Evolutionary conservation across 345 rosid species (phyloP).

Genomic region (Schrenkiella parvula): DNA sequence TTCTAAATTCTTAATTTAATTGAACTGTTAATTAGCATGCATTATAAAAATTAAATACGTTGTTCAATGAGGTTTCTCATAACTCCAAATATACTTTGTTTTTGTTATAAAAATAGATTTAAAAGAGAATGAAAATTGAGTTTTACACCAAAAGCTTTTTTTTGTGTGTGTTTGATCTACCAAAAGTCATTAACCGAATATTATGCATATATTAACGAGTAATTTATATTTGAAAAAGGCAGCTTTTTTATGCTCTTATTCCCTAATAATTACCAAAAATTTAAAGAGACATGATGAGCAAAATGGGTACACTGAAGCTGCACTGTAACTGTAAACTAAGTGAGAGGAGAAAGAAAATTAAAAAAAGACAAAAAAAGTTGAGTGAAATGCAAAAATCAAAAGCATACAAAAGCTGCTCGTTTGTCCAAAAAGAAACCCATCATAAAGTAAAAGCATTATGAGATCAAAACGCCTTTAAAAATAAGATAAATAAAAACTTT

Average conservation of each 20-base stretch:
- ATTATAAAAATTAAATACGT: neutral
- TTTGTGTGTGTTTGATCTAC: neutral
- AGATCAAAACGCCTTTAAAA: conserved; percentile 24
- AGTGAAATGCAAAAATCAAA: conserved; percentile 38
- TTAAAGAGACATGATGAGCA: conserved; percentile 31
- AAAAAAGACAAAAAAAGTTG: conserved; percentile 22
- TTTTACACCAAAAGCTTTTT: neutral
- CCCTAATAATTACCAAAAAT: conserved; percentile 31
- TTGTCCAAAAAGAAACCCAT: conserved; percentile 42
- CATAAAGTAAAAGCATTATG: conserved; percentile 36
- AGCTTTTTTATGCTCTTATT: conserved; percentile 30
- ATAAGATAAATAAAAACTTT: neutral
- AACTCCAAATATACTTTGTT: neutral
- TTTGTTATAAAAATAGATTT: too few relatives aligned
- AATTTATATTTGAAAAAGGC: neutral
- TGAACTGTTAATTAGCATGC: neutral
- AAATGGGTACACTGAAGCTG: conserved; percentile 28
- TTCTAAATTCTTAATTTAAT: neutral
- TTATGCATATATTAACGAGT: conserved; percentile 13
- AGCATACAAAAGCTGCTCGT: conserved; percentile 39
- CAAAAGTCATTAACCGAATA: neutral
- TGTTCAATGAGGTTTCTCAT: neutral
- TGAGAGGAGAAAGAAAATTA: neutral
- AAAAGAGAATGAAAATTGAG: neutral
- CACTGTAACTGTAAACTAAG: conserved; percentile 28